These are phyloP conservation scores for Zopfochytrium polystomum DNA, from an alignment of 371 early-diverging fungal species.

Conservation along the genomic window DNA sequence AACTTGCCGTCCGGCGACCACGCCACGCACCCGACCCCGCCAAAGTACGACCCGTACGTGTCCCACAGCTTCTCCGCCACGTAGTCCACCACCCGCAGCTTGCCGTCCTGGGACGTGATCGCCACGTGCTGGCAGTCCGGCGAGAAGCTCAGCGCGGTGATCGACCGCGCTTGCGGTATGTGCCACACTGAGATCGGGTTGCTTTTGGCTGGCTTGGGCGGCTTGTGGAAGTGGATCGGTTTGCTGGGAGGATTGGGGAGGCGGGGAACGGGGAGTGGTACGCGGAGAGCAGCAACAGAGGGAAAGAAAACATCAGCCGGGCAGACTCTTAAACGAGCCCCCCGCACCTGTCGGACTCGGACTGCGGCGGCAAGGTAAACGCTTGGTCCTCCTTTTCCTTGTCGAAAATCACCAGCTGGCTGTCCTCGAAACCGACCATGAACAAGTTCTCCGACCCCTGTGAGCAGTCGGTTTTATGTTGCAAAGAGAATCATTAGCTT, in stretches of 20 bases:
- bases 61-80: slow-evolving; percentile 66
- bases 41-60: slow-evolving; percentile 75
- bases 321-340: no score
- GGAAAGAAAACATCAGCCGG: not conserved
- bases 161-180: slow-evolving; percentile 54
- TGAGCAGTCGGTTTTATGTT: not conserved
- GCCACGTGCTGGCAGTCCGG: slow-evolving; percentile 83
- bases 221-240: slow-evolving; percentile 44
- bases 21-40: slow-evolving; percentile 76
- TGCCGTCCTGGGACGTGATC: slow-evolving; percentile 73
- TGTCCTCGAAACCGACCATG: slow-evolving; percentile 68
- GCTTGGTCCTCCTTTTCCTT: slow-evolving; percentile 81
- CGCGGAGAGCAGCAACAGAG: not conserved
- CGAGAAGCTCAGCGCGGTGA: slow-evolving; percentile 82
- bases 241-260: slow-evolving; percentile 41
- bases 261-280: slow-evolving; percentile 27
- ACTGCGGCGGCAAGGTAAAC: slow-evolving; percentile 40
- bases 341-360: slow-evolving; percentile 11
- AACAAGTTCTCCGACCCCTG: slow-evolving; percentile 78
- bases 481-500: not conserved
- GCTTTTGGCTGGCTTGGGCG: slow-evolving; percentile 48
- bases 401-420: slow-evolving; percentile 73
- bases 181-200: slow-evolving; percentile 80
- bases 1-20: slow-evolving; percentile 93
- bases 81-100: slow-evolving; percentile 73